A percentile compares a stretch with the other conserved stretches of the same genome.
Conservation (phyloP, 768 basidiomycete genomes). For the Daedalea quercina region DNA sequence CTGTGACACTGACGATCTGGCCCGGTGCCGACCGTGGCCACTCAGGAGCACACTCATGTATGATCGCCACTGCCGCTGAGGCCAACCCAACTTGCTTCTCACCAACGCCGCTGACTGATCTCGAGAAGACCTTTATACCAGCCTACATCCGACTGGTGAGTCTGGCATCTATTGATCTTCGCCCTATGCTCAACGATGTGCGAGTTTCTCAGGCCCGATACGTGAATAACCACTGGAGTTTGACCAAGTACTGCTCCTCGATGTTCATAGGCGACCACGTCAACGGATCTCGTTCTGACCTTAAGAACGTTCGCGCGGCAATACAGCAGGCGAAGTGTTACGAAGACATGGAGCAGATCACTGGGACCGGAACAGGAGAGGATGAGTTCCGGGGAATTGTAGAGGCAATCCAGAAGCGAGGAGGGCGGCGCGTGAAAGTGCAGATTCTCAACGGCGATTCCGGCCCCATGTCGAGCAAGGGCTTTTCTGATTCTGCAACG, state of each 20-base stretch:
- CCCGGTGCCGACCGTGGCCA: not conserved
- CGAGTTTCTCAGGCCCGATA: constrained; percentile 50
- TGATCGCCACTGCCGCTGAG: constrained; percentile 96
- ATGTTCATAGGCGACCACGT: constrained; percentile 72
- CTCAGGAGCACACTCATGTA: constrained; percentile 79
- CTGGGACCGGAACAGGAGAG: constrained; percentile 53
- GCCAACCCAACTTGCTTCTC: constrained; percentile 88
- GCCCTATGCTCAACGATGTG: not conserved
- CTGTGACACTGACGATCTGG: not conserved
- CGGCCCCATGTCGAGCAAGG: not conserved
- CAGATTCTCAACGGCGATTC: not conserved
- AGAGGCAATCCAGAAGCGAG: constrained; percentile 40
- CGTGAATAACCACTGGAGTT: constrained; percentile 70
- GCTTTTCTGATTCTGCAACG: not conserved
- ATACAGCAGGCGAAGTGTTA: constrained; percentile 60
- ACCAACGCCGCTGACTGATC: constrained; percentile 54
- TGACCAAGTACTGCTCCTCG: constrained; percentile 82
- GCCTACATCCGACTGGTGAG: constrained; percentile 68
- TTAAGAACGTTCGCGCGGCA: constrained; percentile 44
- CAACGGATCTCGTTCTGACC: constrained; percentile 50
- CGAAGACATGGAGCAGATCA: constrained; percentile 43
- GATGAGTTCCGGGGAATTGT: constrained; percentile 53
- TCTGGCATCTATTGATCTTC: constrained; percentile 10
- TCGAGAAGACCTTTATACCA: constrained; percentile 64
- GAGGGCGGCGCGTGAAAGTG: constrained; percentile 10